These are phyloP conservation scores for Ilex paraguariensis DNA, from an alignment of 305 asterid genomes.

Conservation along the genomic window DNA sequence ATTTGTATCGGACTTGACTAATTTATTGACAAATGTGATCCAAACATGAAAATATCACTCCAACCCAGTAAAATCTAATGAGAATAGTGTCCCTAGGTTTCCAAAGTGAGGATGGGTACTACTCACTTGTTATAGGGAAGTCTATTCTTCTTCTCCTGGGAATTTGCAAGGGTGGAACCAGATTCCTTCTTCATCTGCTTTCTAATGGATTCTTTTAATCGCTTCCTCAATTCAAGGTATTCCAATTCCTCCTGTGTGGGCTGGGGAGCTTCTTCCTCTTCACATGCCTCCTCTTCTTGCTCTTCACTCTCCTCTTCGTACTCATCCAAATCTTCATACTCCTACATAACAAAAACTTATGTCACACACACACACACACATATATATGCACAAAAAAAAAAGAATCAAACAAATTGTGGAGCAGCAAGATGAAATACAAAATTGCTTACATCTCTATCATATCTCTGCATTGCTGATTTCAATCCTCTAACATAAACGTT, in stretches of 20 bases:
- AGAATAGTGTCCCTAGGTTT: neutral
- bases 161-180: constrained; percentile 44
- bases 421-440: neutral
- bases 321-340: neutral
- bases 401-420: too few species aligned
- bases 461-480: constrained; percentile 35
- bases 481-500: too few species aligned
- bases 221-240: constrained; percentile 67
- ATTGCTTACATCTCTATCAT: constrained; percentile 52
- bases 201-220: constrained; percentile 56
- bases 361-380: too few species aligned
- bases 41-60: neutral
- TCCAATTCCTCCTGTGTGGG: constrained; percentile 74
- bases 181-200: constrained; percentile 64
- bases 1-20: neutral
- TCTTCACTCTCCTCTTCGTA: constrained; percentile 26
- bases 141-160: constrained; percentile 33
- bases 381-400: too few species aligned
- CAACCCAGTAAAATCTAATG: neutral
- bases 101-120: neutral
- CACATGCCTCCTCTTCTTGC: constrained; percentile 33
- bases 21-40: neutral
- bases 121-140: constrained; percentile 66
- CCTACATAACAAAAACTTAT: neutral
- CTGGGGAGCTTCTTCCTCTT: constrained; percentile 52